Evolutionary conservation across 1,284 basidiomycete genomes (phyloP).

Genomic region (Pulveroboletus sp.): DNA sequence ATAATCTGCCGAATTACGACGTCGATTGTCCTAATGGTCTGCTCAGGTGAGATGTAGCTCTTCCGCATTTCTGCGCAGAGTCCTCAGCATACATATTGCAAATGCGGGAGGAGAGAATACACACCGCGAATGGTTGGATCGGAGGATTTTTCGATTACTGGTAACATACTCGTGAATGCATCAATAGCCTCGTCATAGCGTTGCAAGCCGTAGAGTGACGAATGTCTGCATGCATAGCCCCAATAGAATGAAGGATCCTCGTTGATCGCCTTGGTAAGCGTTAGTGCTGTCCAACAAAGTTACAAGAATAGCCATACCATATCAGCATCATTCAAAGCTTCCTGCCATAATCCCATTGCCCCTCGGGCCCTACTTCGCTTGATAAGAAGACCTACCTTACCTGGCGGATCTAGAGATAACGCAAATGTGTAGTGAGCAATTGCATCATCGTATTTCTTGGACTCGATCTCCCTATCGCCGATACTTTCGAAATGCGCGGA

Average conservation of each 20-base stretch:
- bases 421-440: too few relatives aligned
- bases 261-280: conserved; percentile 2
- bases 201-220: background rate
- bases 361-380: too few relatives aligned
- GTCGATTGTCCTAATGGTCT: background rate
- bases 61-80: background rate
- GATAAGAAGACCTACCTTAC: too few relatives aligned
- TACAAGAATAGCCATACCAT: too few relatives aligned
- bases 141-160: background rate
- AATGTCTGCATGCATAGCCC: background rate
- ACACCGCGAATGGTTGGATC: background rate
- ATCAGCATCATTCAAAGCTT: too few relatives aligned
- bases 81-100: background rate
- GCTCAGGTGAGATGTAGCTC: background rate
- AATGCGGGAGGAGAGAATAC: background rate
- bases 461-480: too few relatives aligned
- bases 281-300: too few relatives aligned
- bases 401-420: too few relatives aligned
- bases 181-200: background rate
- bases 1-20: background rate
- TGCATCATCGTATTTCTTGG: too few relatives aligned
- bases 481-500: too few relatives aligned
- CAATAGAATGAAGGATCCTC: background rate
- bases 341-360: too few relatives aligned
- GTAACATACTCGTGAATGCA: background rate